Evolutionary conservation across 345 rosid genomes (phyloP), one percentile per base, ranked within the genome.

Genomic region (Eucalyptus cloeziana): DNA sequence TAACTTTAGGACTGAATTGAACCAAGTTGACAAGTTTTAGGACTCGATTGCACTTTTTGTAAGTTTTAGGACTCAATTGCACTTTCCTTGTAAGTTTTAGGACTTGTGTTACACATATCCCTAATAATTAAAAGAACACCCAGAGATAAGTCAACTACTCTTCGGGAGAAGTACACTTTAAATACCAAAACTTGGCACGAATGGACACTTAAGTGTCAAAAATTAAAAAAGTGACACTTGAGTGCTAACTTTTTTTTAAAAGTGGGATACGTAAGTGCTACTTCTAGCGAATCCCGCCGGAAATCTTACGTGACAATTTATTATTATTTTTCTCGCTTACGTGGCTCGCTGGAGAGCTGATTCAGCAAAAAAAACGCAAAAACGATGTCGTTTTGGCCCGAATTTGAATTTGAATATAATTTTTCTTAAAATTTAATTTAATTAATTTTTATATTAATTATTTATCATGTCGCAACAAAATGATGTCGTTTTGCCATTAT

Each of bases 231-330:
- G 4, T 52, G 0, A 19, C 24, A 19, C 4, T 52, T 52, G 7
- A 52, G 0, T 52, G 0, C 0, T 1, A 17, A 16, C 17, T 6
- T 51, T 15, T 50, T 51, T 51, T 51, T 16, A 0, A 1, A 19
- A 52, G 24, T 19, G 10, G 0, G 58, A 52, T 49, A 49, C 4
- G 3, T 17, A 51, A 51, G 9, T 51, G 56, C 3, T 2, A 51
- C 8, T 50, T 51, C 0, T 17, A 0, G 1, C 0, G 9, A 51
- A 51, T 0, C 1, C 21, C 0, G 0, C 0, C 0, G 0, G 2
- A 52, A 52, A 52, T 52, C 56, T 52, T 52, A 52, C 0, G 2
- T 52, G 24, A 0, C 4, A 0, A 51, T 52, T 52, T 52, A 7
- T 52, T 0, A 17, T 52, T 52, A 52, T 52, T 19, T 52, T 52